Conservation (phyloP, 345 rosid species). For the Draba incana region DNA sequence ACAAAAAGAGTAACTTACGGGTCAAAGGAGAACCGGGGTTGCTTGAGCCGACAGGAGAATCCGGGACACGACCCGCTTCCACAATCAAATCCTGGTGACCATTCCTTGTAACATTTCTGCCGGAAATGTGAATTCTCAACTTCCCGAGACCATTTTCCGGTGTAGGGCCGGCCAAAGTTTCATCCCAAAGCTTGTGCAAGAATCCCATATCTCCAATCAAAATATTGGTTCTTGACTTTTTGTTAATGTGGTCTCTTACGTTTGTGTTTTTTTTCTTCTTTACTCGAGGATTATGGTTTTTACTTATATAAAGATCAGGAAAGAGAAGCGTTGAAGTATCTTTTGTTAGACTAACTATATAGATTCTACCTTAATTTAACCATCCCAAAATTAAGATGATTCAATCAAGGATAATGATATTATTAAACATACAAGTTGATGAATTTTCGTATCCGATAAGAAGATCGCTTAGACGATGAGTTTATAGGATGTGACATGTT, state of each 20-base stretch:
- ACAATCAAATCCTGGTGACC: constrained; percentile 42
- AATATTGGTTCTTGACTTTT: not conserved
- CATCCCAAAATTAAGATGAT: constrained; percentile 31
- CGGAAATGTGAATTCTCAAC: constrained; percentile 50
- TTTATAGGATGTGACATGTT: constrained; percentile 27
- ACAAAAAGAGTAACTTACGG: constrained; percentile 43
- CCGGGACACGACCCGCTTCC: constrained; percentile 46
- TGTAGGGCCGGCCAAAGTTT: constrained; percentile 87
- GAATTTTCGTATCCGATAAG: constrained; percentile 19
- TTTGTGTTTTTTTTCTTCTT: constrained; percentile 14
- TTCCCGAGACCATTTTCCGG: constrained; percentile 72
- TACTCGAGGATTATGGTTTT: constrained; percentile 24
- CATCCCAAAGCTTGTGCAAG: constrained; percentile 90
- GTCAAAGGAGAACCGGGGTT: constrained; percentile 55
- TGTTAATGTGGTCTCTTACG: not conserved
- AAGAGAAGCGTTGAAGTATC: constrained; percentile 35
- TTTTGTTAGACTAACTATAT: constrained; percentile 31
- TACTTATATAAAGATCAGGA: constrained; percentile 39
- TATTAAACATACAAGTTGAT: constrained; percentile 29
- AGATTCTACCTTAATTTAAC: constrained; percentile 29
- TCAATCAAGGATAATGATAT: constrained; percentile 30
- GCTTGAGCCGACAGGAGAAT: constrained; percentile 48
- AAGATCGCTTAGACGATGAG: constrained; percentile 20
- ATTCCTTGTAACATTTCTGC: constrained; percentile 36
- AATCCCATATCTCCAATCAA: constrained; percentile 55